Evolutionary conservation across 352 stramenopile genomes (phyloP), one percentile per base, ranked within the genome.

Genomic region (Hyaloperonospora brassicae): DNA sequence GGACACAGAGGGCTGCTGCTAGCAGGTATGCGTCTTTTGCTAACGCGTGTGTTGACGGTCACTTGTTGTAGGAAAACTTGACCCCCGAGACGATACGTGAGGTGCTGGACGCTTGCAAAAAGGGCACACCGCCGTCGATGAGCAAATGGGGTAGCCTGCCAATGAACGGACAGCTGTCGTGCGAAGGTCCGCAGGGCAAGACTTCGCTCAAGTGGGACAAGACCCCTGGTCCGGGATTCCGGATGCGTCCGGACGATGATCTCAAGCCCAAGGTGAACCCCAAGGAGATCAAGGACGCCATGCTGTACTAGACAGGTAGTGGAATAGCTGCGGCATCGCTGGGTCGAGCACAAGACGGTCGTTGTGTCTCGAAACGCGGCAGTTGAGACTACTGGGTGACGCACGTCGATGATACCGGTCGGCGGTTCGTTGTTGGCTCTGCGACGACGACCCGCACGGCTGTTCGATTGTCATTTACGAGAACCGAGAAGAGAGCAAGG

Each of bases 91-190:
- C 95, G n/a, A 98, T 88, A 27, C 84, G 97, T 49, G 84, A 98
- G 65, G 72, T 99, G 24, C 73, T 99, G 49, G 90, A 99, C 54
- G 87, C 92, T 11, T 99, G 96, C 79, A 98, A 98, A 84, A 76
- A 79, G 36, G 95, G 95, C 51, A 68, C 84, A 22, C 80, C 86
- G 43, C 96, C 95, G 48, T 63, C 79, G 23, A 98, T 99, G 90
- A 98, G 85, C 72, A 98, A 97, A 67, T 99, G 95, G 95, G 96
- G 96, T 66, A 98, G 86, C 57, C 79, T 99, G 59, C 96, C 97
- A 13, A 98, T 99, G 95, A 99, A 99, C 81, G 96, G 96, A 66
- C 96, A 99, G 84, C 81, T 99, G 50, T 98, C 87, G 64, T 99
- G 96, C 74, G 96, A 99, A 78, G 96, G 96, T 27, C 96, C 96